Conservation (phyloP, 2,329 filamentous ascomycete species). For the Aspergillus tubingensis region DNA sequence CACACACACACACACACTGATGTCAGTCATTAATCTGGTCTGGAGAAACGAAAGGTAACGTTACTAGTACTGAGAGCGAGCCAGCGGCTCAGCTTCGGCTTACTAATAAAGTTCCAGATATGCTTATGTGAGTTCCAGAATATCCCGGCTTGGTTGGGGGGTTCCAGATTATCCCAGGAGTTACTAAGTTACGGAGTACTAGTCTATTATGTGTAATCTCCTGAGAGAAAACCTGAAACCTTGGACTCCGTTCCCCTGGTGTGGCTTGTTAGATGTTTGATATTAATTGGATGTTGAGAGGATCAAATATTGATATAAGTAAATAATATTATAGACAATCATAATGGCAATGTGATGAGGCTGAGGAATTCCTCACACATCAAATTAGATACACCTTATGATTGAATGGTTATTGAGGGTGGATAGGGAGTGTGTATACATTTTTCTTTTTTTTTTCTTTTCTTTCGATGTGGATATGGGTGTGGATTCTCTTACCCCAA, state of each 20-base stretch:
- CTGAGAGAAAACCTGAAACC: background rate
- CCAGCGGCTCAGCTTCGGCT: background rate
- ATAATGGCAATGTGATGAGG: constrained; percentile 2
- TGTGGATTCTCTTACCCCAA: background rate
- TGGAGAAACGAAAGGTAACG: too few relatives aligned
- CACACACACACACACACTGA: background rate
- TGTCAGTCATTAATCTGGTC: background rate
- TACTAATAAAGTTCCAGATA: constrained; percentile 4
- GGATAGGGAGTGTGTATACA: background rate
- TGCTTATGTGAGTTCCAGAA: constrained; percentile 4
- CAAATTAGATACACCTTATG: constrained; percentile 2
- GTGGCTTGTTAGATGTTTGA: constrained; percentile 1
- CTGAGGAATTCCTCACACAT: background rate
- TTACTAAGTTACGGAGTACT: background rate
- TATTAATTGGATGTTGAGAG: background rate
- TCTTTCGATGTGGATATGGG: too few relatives aligned
- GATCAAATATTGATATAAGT: too few relatives aligned
- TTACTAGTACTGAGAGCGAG: too few relatives aligned
- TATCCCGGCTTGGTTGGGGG: background rate
- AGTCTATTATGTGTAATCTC: background rate
- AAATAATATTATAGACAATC: background rate
- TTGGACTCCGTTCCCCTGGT: background rate
- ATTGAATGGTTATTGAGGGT: background rate
- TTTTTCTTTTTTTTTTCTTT: too few relatives aligned
- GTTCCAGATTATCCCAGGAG: background rate